A percentile compares a stretch with the other conserved stretches of the same genome.
phyloP scores from a whole-genome alignment of 345 rosid species.

The Citrus mangshanensis region DNA sequence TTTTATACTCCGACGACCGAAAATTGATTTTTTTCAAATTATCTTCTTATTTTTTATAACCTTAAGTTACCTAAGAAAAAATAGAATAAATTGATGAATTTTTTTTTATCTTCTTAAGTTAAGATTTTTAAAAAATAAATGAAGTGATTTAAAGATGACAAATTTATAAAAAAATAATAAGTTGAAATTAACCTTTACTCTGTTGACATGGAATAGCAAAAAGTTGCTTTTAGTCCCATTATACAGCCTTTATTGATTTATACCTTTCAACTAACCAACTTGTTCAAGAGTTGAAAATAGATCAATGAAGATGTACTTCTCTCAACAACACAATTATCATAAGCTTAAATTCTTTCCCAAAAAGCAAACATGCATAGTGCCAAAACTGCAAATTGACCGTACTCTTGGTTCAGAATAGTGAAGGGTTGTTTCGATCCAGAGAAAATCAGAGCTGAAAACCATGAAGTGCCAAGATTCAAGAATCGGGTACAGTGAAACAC shows the following conservation, averaged over 20 bases:
- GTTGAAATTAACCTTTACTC: not conserved
- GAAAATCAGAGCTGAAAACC: not conserved
- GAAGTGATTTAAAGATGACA: too few species aligned
- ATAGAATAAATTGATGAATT: too few species aligned
- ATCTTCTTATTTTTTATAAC: too few species aligned
- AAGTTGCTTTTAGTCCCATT: not conserved
- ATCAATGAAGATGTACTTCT: not conserved
- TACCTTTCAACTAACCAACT: not conserved
- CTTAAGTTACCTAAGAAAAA: too few species aligned
- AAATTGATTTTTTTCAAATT: too few species aligned
- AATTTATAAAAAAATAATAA: too few species aligned
- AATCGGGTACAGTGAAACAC: not conserved
- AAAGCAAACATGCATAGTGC: not conserved
- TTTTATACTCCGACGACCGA: accelerated
- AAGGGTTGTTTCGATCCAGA: not conserved
- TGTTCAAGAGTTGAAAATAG: not conserved
- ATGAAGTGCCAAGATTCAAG: not conserved
- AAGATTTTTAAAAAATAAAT: too few species aligned
- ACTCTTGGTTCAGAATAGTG: not conserved
- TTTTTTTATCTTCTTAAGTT: too few species aligned
- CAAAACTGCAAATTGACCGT: not conserved
- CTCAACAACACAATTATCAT: not conserved
- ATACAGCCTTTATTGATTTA: not conserved
- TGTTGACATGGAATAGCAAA: not conserved
- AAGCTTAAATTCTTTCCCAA: not conserved